phyloP scores from a whole-genome alignment of 73 alveolate genomes.

The Tetrahymena borealis region DNA sequence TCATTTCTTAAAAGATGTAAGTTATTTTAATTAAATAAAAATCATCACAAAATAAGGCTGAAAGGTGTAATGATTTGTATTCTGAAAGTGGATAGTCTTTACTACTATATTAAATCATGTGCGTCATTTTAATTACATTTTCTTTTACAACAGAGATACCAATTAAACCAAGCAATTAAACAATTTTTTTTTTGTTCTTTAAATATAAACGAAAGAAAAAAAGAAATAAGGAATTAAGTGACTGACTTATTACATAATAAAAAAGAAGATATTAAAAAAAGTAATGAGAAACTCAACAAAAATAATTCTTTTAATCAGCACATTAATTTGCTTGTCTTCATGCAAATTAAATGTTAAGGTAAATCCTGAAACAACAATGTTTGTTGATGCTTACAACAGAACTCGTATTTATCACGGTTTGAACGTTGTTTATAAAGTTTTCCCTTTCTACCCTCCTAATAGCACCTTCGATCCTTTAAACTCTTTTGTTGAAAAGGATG shows the following conservation, averaged over 20 bases:
- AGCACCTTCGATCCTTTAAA: constrained; percentile 74
- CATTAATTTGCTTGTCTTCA: neutral
- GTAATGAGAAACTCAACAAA: neutral
- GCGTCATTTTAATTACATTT: neutral
- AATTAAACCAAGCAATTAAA: no score
- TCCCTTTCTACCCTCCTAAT: constrained; percentile 73
- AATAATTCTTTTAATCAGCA: neutral
- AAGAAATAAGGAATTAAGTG: neutral
- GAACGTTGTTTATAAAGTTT: constrained; percentile 67
- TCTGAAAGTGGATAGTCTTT: neutral
- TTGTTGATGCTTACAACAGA: neutral
- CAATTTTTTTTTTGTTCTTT: no score
- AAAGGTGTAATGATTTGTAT: neutral
- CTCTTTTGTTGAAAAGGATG: constrained; percentile 68
- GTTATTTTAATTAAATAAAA: neutral
- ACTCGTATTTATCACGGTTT: constrained; percentile 34
- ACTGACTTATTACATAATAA: neutral
- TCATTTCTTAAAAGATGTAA: no score
- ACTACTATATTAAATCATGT: neutral
- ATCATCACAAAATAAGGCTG: neutral
- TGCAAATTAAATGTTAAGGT: neutral
- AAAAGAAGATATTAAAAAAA: neutral
- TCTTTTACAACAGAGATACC: no score
- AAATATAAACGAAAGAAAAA: neutral
- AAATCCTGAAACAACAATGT: neutral